Conservation (phyloP, 1,139 yeast genomes). For the Pichia sp. region DNA sequence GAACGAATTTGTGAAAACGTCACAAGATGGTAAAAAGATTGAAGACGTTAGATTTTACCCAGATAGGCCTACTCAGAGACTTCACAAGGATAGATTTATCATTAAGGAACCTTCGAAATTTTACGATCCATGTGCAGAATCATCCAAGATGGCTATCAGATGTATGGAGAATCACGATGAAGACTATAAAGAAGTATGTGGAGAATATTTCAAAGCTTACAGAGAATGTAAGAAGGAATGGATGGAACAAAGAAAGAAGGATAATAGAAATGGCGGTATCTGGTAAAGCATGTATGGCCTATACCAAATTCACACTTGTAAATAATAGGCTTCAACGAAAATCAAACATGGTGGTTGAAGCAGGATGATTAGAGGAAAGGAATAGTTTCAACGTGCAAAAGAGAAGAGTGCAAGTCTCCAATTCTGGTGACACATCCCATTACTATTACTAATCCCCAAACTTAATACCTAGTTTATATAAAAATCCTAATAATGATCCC, state of each 20-base stretch:
- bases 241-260: conserved; percentile 29
- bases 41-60: conserved; percentile 71
- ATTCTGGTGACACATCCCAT: too few species aligned
- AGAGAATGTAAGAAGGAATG: conserved; percentile 88
- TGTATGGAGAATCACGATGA: conserved; percentile 74
- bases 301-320: too few species aligned
- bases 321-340: too few species aligned
- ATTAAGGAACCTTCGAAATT: conserved; percentile 73
- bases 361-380: too few species aligned
- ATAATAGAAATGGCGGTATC: conserved; percentile 22
- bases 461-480: too few species aligned
- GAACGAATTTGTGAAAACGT: conserved; percentile 37
- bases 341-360: too few species aligned
- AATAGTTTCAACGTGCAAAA: too few species aligned
- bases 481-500: neutral
- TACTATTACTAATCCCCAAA: too few species aligned
- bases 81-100: conserved; percentile 54
- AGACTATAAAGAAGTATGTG: conserved; percentile 58
- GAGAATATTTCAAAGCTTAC: conserved; percentile 85
- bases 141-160: conserved; percentile 76
- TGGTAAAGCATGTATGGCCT: too few species aligned
- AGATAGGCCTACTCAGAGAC: conserved; percentile 62
- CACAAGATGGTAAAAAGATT: conserved; percentile 31
- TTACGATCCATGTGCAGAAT: conserved; percentile 90
- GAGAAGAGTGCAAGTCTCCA: too few species aligned